phyloP scores from a whole-genome alignment of 352 stramenopile species.

The Globisporangium ultimum region DNA sequence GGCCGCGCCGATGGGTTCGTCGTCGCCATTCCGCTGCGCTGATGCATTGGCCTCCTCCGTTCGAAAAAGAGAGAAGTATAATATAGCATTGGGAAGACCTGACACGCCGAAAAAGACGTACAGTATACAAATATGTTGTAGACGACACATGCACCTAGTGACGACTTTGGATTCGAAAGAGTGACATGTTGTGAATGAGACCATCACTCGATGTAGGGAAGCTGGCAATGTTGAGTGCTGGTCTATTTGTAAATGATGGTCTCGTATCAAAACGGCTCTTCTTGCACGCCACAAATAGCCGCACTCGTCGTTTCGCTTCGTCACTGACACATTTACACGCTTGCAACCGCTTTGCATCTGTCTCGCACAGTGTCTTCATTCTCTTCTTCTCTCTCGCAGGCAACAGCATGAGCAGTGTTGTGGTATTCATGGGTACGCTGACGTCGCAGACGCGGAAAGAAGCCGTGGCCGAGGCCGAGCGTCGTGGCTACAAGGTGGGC shows the following conservation, averaged over 20 bases:
- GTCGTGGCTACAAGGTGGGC: constrained; percentile 33
- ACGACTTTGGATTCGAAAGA: background rate
- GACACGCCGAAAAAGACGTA: background rate
- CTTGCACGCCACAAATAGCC: too few species aligned
- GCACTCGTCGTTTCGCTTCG: background rate
- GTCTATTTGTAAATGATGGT: too few species aligned
- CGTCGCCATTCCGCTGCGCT: background rate
- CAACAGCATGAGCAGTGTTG: constrained; percentile 12
- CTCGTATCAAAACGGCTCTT: too few species aligned
- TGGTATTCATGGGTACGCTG: constrained; percentile 59
- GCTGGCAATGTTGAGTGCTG: background rate
- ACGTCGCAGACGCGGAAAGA: constrained; percentile 40
- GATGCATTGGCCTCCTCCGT: too few species aligned
- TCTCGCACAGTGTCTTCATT: background rate
- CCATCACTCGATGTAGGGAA: background rate
- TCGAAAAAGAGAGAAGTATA: too few species aligned
- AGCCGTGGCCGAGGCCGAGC: constrained; percentile 25
- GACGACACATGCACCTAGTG: background rate
- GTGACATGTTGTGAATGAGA: background rate
- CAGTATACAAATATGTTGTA: background rate
- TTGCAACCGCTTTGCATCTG: background rate
- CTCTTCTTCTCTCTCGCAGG: too few species aligned
- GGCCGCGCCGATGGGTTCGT: background rate
- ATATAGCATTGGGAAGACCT: too few species aligned
- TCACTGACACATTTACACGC: background rate